phyloP scores from a whole-genome alignment of 768 basidiomycete genomes.

The Hygrocybe punicea region DNA sequence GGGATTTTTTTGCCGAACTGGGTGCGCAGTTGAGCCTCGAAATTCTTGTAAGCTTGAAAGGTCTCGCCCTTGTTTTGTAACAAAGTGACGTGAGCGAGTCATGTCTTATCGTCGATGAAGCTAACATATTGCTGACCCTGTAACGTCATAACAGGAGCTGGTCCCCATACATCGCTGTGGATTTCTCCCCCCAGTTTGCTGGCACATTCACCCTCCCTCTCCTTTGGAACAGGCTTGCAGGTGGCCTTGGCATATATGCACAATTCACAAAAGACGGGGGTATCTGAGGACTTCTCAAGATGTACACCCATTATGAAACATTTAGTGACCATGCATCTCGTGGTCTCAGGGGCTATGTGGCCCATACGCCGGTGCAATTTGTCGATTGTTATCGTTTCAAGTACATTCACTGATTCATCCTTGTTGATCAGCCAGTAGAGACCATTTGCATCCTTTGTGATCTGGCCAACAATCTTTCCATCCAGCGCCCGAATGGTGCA shows the following conservation, averaged over 20 bases:
- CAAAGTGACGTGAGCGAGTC: too few relatives aligned
- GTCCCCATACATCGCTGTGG: constrained; percentile 47
- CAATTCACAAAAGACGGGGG: constrained; percentile 37
- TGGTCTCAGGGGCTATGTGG: constrained; percentile 29
- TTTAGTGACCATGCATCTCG: constrained; percentile 22
- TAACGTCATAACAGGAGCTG: constrained; percentile 26
- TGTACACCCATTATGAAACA: constrained; percentile 31
- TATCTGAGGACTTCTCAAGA: constrained; percentile 15
- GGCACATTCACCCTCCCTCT: constrained; percentile 25
- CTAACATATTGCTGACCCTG: too few relatives aligned
- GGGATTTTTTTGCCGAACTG: too few relatives aligned
- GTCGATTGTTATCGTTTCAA: constrained; percentile 22
- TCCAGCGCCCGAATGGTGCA: constrained; percentile 17
- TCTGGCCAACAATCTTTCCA: too few relatives aligned
- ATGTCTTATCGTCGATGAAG: too few relatives aligned
- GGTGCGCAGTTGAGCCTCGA: too few relatives aligned
- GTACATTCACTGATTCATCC: constrained; percentile 7
- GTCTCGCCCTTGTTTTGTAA: too few relatives aligned
- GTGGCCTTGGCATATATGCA: constrained; percentile 45
- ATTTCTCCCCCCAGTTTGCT: constrained; percentile 35
- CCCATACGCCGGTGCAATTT: constrained; percentile 34
- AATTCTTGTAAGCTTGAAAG: too few relatives aligned
- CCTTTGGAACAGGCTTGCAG: constrained; percentile 31
- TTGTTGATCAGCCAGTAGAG: constrained; percentile 23
- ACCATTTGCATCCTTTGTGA: constrained; percentile 9